Base-by-base conservation (phyloP, 148 eudicot species). In the Mesembryanthemum crystallinum region DNA sequence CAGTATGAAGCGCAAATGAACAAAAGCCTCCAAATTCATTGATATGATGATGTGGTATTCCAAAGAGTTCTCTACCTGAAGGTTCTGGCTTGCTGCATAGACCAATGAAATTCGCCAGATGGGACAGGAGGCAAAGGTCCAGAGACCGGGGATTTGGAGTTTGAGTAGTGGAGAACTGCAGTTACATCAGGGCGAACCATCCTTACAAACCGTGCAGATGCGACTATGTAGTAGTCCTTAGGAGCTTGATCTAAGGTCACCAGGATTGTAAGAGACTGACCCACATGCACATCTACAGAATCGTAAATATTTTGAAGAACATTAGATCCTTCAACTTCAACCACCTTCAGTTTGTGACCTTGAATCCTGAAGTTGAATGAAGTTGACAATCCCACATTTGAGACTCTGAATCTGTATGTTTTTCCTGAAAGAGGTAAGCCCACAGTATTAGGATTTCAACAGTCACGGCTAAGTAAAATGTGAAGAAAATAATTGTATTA, bases 251-350 rank as follows among this genome's bases (percentile, higher is more conserved):
- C 86, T 66, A 95, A 79, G 61, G 98, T 91, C 78, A 95, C 97
- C 1, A 95, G 89, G 63, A 89, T 84, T 10, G 99, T 82, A 66
- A 89, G 73, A 8, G 98, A 91, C 86, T 95, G 99, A 54, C 99
- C 99, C 8, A 89, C 93, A 10, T 95, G 99, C 72, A 95, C 82
- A 67, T 95, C 99, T 30, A 95, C 80, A 20, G 97, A 88, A 75
- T 91, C 90, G 32, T 95, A 95, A 4, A 77, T 32, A 60, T 82
- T 91, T 81, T 92, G 93, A 29, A 90, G 64, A 43, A 87, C 86
- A 58, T 92, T 87, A 42, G 98, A 90, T 57, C 99, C 99, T 82
- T 95, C 99, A 69, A 92, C 97, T 88, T 95, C 99, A 25, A 95
- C 99, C 66, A 95, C 88, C 82, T 88, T 91, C 87, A 95, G 67